A percentile compares a stretch with the other conserved stretches of the same genome.
phyloP scores from a whole-genome alignment of 2,329 filamentous ascomycete genomes.

The Talaromyces sp. region DNA sequence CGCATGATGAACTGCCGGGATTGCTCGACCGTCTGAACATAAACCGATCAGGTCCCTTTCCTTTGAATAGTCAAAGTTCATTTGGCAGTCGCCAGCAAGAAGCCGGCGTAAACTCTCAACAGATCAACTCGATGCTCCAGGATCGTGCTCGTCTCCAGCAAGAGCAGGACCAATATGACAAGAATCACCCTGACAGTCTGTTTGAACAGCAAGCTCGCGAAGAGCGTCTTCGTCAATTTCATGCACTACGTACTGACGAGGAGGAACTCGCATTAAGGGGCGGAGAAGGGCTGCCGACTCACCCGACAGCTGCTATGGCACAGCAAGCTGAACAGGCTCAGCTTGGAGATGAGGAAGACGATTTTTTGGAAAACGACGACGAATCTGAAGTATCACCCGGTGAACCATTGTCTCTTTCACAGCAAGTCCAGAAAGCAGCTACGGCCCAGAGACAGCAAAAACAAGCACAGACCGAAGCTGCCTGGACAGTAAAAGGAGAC shows the following conservation, averaged over 20 bases:
- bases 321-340: conserved; percentile 11
- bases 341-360: not conserved
- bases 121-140: conserved; percentile 57
- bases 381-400: conserved; percentile 21
- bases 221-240: conserved; percentile 78
- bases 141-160: conserved; percentile 58
- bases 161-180: conserved; percentile 55
- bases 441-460: conserved; percentile 34
- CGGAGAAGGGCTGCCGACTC: conserved; percentile 37
- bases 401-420: conserved; percentile 64
- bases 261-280: conserved; percentile 46
- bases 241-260: conserved; percentile 69
- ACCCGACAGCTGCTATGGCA: conserved; percentile 35
- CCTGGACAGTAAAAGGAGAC: conserved; percentile 58
- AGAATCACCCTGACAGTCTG: conserved; percentile 38
- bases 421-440: conserved; percentile 75
- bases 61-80: conserved; percentile 46
- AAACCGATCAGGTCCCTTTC: conserved; percentile 46
- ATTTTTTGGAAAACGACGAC: conserved; percentile 25
- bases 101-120: conserved; percentile 48
- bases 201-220: conserved; percentile 50
- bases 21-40: conserved; percentile 64
- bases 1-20: conserved; percentile 67
- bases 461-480: conserved; percentile 44
- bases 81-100: conserved; percentile 42